Evolutionary conservation across 2,329 filamentous ascomycete genomes (phyloP), one percentile per base, ranked within the genome.

Genomic region (Cercospora beticola): DNA sequence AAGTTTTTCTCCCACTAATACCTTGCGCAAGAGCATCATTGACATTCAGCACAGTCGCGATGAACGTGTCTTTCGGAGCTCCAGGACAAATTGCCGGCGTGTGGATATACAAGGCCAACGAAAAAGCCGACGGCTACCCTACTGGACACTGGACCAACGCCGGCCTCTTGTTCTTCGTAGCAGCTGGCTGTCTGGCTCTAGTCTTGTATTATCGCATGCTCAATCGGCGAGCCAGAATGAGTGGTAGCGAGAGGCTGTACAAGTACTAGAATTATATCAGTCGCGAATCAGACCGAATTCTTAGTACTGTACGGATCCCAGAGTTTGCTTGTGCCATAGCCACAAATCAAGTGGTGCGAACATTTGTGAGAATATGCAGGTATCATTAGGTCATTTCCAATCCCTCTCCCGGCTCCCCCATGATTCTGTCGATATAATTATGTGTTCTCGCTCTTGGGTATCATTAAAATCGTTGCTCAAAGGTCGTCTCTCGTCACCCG

Each of bases 1-100:
- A 46, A 59, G 56, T 59, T 31, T 36, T 8, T 23, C 5, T 3
- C 2, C n/a, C 28, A 14, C 31, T 12, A 9, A 10, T 16, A 1
- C 21, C 16, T 10, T 18, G 28, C 10, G 26, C 56, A 14, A 16
- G 9, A 23, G n/a, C 30, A 33, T 8, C 31, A 36, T n/a, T 59
- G 31, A 59, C 30, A 23, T 31, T 4, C 18, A 21, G 30, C 4
- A 28, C 21, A 59, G 56, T 64, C 65, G 90, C 89, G 0, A 79
- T 92, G 70, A 92, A 92, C 70, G 86, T 92, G 16, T 88, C 87
- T 1, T 84, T 90, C 60, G 89, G 89, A 0, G 89, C 89, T 0
- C 83, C 89, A 0, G 90, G 90, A 0, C 90, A 92, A 77, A 92
- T 92, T 49, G 86, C 88, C 0, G 90, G 89, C 0, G 88, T 91